A percentile compares a stretch with the other conserved stretches of the same genome.
These are phyloP conservation scores for Scutellaria baicalensis DNA, from an alignment of 257 asterid genomes.

Conservation along the genomic window DNA sequence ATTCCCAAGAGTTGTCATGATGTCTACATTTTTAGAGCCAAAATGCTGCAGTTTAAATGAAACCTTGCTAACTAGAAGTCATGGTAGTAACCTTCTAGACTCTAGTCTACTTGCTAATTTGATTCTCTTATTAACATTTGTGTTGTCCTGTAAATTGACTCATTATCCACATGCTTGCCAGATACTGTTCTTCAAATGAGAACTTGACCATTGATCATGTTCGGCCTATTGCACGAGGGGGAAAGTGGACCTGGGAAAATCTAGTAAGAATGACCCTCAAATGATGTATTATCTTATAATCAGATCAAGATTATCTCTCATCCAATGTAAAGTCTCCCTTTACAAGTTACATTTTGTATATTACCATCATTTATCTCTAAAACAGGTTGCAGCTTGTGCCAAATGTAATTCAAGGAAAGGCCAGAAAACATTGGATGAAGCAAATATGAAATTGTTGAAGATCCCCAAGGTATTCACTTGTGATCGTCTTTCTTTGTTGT, in stretches of 20 bases:
- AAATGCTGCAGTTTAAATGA: background rate
- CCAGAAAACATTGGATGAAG: constrained; percentile 76
- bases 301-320: background rate
- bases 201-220: constrained; percentile 84
- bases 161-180: constrained; percentile 20
- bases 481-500: background rate
- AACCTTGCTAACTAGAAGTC: background rate
- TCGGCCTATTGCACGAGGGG: constrained; percentile 78
- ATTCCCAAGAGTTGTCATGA: background rate
- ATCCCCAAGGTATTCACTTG: constrained; percentile 54
- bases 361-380: constrained; percentile 3
- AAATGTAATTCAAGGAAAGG: constrained; percentile 85
- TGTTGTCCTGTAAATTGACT: background rate
- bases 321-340: background rate
- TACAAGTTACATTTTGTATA: background rate
- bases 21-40: background rate
- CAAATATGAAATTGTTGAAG: constrained; percentile 66
- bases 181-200: constrained; percentile 72
- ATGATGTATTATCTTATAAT: background rate
- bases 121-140: background rate
- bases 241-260: constrained; percentile 96
- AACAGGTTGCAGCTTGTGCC: constrained; percentile 83
- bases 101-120: background rate
- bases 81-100: background rate
- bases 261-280: constrained; percentile 41